Evolutionary conservation across 192 early-diverging fungal genomes (phyloP).

Genomic region (Backusella morwellensis): DNA sequence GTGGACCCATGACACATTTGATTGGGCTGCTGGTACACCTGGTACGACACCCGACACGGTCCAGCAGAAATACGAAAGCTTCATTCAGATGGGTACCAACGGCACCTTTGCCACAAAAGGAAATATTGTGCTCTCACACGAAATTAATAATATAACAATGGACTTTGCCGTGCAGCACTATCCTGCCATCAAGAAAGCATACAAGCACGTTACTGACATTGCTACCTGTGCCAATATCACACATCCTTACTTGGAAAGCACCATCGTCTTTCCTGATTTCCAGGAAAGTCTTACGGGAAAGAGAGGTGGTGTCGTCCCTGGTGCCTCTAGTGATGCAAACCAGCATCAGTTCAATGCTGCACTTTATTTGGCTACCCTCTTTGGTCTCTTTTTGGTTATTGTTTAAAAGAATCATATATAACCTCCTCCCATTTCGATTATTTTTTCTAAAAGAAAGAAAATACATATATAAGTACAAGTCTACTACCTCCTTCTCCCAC

Average conservation of each 20-base stretch:
- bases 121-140: slow-evolving; percentile 44
- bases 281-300: slow-evolving; percentile 3
- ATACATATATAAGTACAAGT: neutral
- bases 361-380: slow-evolving; percentile 23
- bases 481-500: neutral
- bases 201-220: slow-evolving; percentile 34
- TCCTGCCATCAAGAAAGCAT: slow-evolving; percentile 37
- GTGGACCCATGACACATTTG: slow-evolving; percentile 35
- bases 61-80: slow-evolving; percentile 23
- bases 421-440: neutral
- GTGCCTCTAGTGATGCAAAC: slow-evolving; percentile 15
- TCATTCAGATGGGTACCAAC: slow-evolving; percentile 34
- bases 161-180: slow-evolving; percentile 38
- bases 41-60: slow-evolving; percentile 16
- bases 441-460: neutral
- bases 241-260: slow-evolving; percentile 34
- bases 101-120: slow-evolving; percentile 28
- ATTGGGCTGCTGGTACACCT: slow-evolving; percentile 28
- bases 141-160: slow-evolving; percentile 45
- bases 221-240: slow-evolving; percentile 38
- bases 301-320: slow-evolving; percentile 10
- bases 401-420: neutral
- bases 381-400: slow-evolving; percentile 17
- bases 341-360: slow-evolving; percentile 11
- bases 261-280: slow-evolving; percentile 21